These are phyloP conservation scores for Gardenia jasminoides DNA, from an alignment of 257 asterid species.

Conservation along the genomic window DNA sequence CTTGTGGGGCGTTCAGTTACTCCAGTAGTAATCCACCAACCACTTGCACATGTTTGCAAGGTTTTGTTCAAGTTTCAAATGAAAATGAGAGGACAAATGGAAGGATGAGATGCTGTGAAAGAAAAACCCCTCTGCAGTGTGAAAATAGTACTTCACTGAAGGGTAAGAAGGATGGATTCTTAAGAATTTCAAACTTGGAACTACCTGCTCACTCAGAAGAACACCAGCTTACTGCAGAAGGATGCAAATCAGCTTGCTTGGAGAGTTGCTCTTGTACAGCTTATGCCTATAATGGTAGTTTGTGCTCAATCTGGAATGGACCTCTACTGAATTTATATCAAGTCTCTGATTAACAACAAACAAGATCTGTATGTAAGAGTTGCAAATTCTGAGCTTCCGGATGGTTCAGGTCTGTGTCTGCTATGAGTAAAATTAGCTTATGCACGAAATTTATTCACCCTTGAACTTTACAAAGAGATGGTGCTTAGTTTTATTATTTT, in stretches of 20 bases:
- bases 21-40: background rate
- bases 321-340: conserved; percentile 21
- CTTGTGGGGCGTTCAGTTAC: conserved; percentile 37
- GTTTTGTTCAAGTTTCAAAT: conserved; percentile 19
- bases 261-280: conserved; percentile 35
- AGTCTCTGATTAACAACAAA: background rate
- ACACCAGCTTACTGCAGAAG: conserved; percentile 9
- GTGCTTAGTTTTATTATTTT: background rate
- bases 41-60: conserved; percentile 33
- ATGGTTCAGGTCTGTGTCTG: conserved; percentile 28
- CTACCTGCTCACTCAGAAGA: conserved; percentile 16
- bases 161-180: conserved; percentile 23
- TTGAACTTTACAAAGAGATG: background rate
- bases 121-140: conserved; percentile 32
- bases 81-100: conserved; percentile 2
- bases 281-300: conserved; percentile 20
- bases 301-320: conserved; percentile 40
- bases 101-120: conserved; percentile 21
- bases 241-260: conserved; percentile 28
- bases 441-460: background rate
- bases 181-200: conserved; percentile 10
- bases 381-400: conserved; percentile 28
- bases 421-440: background rate
- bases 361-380: conserved; percentile 27
- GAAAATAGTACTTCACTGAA: conserved; percentile 7